Conservation (phyloP, 176 grass and related monocot genomes). For the Chloris gayana region DNA sequence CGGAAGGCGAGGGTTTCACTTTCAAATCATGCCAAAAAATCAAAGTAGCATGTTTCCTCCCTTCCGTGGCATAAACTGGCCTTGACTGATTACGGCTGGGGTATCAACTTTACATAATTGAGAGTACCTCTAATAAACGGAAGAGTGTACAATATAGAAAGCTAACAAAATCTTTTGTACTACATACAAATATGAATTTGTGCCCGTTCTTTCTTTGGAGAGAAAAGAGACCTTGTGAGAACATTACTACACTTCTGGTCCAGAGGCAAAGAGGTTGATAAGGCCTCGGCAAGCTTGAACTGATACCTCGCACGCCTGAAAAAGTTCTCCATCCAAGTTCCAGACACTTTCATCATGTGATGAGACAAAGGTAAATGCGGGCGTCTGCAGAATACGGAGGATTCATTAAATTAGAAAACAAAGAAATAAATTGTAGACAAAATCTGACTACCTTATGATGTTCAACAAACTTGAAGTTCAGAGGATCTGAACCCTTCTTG, state of each 20-base stretch:
- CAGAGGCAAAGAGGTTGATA: constrained; percentile 77
- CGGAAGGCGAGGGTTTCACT: no score
- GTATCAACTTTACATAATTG: not conserved
- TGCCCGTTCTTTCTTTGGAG: not conserved
- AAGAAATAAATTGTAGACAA: not conserved
- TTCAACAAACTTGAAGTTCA: constrained; percentile 85
- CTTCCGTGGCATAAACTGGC: not conserved
- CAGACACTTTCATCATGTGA: constrained; percentile 70
- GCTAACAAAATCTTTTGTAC: not conserved
- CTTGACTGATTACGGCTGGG: not conserved
- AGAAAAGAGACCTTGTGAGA: not conserved
- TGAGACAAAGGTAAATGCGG: constrained; percentile 73
- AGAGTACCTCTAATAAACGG: constrained; percentile 1
- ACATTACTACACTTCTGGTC: constrained; percentile 64
- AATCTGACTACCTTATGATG: constrained; percentile 75
- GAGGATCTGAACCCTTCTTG: constrained; percentile 74
- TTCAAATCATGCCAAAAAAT: not conserved
- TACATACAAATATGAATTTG: constrained; percentile 21
- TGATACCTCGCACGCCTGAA: constrained; percentile 71
- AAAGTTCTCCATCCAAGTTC: constrained; percentile 85
- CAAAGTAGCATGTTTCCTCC: not conserved
- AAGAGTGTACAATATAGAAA: constrained; percentile 11
- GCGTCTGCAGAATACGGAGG: constrained; percentile 54
- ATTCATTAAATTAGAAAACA: not conserved
- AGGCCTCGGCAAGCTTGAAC: constrained; percentile 77